Evolutionary conservation across 2,329 filamentous ascomycete species (phyloP), one percentile per base, ranked within the genome.

Genomic region (Penicillium sp.): DNA sequence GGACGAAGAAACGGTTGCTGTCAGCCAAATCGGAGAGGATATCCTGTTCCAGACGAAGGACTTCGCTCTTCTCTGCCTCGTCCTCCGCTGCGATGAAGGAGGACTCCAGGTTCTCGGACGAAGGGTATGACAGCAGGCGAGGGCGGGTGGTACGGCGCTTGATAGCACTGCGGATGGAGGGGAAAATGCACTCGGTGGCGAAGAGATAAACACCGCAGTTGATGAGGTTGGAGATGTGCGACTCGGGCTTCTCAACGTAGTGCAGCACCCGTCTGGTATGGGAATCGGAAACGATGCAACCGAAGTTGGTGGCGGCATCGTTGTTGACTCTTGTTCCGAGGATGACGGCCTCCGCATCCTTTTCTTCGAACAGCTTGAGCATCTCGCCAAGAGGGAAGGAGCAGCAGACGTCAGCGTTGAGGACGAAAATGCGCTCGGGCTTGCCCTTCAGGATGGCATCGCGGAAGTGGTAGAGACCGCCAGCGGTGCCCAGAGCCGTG

Each of bases 161-260:
- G 75, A 97, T 97, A 62, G 91, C 90, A 59, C 80, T 88, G 68
- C 85, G 85, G 70, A 98, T 97, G 60, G 88, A 87, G 57, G 91
- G 91, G 80, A 97, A 97, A 75, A 97, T 95, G 70, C 85, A 88
- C 61, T 96, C 89, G 56, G 90, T 93, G 57, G 87, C 82, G 73
- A 98, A 98, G 63, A 97, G 87, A 75, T 97, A 98, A 64, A 98
- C 89, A 63, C 93, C 93, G 72, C 93, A 97, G 78, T 97, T 98
- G 79, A 98, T 98, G 60, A 98, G 79, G 75, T 96, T 96, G 66
- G 87, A 94, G 72, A 98, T 96, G 72, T 95, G 87, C 48, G 87
- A 89, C 72, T 98, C 91, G 59, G 93, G 93, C 77, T 97, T 97
- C 80, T 97, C 93, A 68, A 98, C 93, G 74, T 98, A 97, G 76